Evolutionary conservation across 805 yeast genomes (phyloP), one percentile per base, ranked within the genome.

Genomic region (Hagleromyces aurorensis): DNA sequence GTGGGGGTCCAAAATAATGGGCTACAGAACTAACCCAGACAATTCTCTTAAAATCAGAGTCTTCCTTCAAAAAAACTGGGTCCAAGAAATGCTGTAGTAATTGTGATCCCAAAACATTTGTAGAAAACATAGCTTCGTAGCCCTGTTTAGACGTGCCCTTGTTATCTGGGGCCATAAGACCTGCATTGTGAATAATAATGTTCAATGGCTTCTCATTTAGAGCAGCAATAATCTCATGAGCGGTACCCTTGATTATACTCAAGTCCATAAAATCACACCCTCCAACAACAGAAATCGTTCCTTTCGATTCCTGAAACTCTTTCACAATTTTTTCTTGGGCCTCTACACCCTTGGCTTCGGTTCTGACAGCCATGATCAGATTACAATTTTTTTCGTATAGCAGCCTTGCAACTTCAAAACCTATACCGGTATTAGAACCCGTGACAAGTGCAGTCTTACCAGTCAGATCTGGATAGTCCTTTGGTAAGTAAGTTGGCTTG

Each of bases 191-290:
- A 27, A 59, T 48, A 16, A 60, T 45, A 11, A 58, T 40, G 32
- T 46, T 47, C 11, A 61, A 21, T n/a, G 53, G 44, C 21, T 43
- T 38, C 16, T 22, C 40, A 9, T 44, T 27, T 10, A 43, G 18
- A 5, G 24, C 15, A 16, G 32, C 42, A 30, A 28, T 44, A 16
- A 48, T 32, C 17, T 39, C 31, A 10, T 19, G 34, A 8, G 50
- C 61, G 4, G 55, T 64, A 3, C 50, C 41, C 29, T 50, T 50
- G 30, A 64, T 43, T 0, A 55, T 44, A 3, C 49, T 37, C 39
- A 67, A 52, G 41, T 67, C 69, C 23, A 57, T 38, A 35, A 59
- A 60, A 37, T 66, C 70, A 26, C 50, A 52, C 6, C 51, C 52
- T 17, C 45, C 37, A 6, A 46, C 42, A 19, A 52, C 44, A 2